These are phyloP conservation scores for Cercospora sp. DNA, from an alignment of 2,329 filamentous ascomycete genomes.

Conservation along the genomic window DNA sequence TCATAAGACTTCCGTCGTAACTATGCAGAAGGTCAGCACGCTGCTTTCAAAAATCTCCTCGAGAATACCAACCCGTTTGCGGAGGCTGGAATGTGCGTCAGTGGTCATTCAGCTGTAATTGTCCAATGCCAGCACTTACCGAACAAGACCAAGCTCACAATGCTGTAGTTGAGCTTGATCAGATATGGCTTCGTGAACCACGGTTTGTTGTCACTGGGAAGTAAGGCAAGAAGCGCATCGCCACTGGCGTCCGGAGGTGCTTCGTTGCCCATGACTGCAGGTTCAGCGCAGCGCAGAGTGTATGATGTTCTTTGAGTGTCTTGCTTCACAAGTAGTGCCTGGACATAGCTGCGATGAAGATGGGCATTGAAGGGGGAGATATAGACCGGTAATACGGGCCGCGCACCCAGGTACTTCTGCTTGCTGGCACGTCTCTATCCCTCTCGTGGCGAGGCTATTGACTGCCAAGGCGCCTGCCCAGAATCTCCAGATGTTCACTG, in stretches of 20 bases:
- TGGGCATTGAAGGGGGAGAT: not conserved
- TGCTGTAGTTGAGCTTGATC: slow-evolving; percentile 45
- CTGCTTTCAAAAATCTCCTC: too few species aligned
- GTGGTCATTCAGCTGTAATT: not conserved
- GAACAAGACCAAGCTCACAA: slow-evolving; percentile 46
- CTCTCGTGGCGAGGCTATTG: slow-evolving; percentile 4
- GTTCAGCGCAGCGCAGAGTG: not conserved
- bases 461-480: slow-evolving; percentile 7
- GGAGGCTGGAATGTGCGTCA: slow-evolving; percentile 41
- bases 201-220: slow-evolving; percentile 43
- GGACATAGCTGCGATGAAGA: not conserved
- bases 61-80: slow-evolving; percentile 30
- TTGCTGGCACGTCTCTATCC: not conserved
- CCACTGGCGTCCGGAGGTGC: slow-evolving; percentile 19
- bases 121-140: slow-evolving; percentile 10
- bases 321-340: not conserved
- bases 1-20: slow-evolving; percentile 49
- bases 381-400: slow-evolving; percentile 7
- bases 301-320: not conserved
- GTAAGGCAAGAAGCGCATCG: slow-evolving; percentile 33
- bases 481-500: not conserved
- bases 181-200: slow-evolving; percentile 50
- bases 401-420: not conserved
- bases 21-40: slow-evolving; percentile 30
- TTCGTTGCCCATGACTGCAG: slow-evolving; percentile 1